phyloP scores from a whole-genome alignment of 2,329 filamentous ascomycete species.

The Myriangium duriaei region DNA sequence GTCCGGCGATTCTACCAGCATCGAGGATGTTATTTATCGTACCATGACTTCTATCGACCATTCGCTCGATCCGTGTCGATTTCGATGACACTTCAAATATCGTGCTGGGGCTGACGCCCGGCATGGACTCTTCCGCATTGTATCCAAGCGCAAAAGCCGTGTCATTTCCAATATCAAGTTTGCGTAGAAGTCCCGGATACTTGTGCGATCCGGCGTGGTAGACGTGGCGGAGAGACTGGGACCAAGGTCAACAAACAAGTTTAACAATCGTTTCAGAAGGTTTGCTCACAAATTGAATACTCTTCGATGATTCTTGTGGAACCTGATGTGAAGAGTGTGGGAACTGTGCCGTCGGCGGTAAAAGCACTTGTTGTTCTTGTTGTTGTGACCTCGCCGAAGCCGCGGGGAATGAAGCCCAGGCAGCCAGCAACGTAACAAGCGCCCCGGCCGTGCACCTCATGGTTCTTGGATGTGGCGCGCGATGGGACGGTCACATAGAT shows the following conservation, averaged over 20 bases:
- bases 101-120: neutral
- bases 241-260: too few relatives aligned
- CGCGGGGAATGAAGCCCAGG: constrained; percentile 1
- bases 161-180: constrained; percentile 48
- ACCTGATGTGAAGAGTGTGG: neutral
- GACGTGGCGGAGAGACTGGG: constrained; percentile 64
- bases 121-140: neutral
- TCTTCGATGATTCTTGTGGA: neutral
- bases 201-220: constrained; percentile 80
- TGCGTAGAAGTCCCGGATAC: constrained; percentile 65
- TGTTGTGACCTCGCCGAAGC: neutral
- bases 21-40: constrained; percentile 70
- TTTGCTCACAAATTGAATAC: neutral
- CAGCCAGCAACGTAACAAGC: neutral
- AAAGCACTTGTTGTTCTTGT: constrained; percentile 10
- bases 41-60: constrained; percentile 63
- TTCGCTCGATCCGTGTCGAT: constrained; percentile 53
- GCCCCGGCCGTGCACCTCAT: neutral
- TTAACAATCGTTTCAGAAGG: constrained; percentile 7
- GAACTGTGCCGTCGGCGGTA: constrained; percentile 7
- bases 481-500: too few relatives aligned
- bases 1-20: constrained; percentile 55
- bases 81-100: constrained; percentile 49
- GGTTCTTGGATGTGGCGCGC: too few relatives aligned
- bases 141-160: constrained; percentile 1